Base-by-base conservation (phyloP, 805 yeast species). In the Schizosaccharomyces octosporus region DNA sequence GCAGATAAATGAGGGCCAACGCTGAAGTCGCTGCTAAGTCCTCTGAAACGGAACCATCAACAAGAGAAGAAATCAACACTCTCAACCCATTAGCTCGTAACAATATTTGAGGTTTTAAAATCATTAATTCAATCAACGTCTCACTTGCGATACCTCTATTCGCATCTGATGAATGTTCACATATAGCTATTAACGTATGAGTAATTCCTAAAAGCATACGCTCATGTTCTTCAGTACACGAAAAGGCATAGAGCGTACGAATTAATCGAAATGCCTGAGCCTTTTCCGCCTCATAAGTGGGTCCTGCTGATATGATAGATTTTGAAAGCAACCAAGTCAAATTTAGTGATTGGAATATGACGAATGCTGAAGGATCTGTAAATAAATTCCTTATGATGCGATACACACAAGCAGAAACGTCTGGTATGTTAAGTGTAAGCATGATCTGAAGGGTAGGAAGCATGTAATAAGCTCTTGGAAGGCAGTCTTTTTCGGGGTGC, bases 1-100 rank as follows among this genome's bases (percentile, higher is more conserved):
- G 69, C n/a, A 82, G 72, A 24, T 78, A 76, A 4, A 80, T 65
- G 13, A 86, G 63, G 0, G 81, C 79, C 21, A 51, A 29, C 9
- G 36, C 36, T 24, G 57, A 24, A 9, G 36, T 51, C 11, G 36
- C 57, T 6, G 57, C 57, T 24, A 51, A 51, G 3, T 51, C 27
- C 36, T 21, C 36, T 24, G 57, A 51, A 21, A 51, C 7, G 7
- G 36, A 19, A 5, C 57, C 57, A 24, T 51, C 57, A 13, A 51
- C 32, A 6, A 51, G 57, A 9, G 57, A 24, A n/a, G n/a, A 17
- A 11, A 51, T 24, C 11, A 51, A 21, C 3, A 29, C 36, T 29
- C 57, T 21, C 27, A 51, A 51, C 2, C 57, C 31, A 29, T 51
- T 29, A 51, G 57, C 57, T 29, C 27, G 19, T 9, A 51, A 29